phyloP scores from a whole-genome alignment of 768 basidiomycete genomes.

The Royoungia palumana region DNA sequence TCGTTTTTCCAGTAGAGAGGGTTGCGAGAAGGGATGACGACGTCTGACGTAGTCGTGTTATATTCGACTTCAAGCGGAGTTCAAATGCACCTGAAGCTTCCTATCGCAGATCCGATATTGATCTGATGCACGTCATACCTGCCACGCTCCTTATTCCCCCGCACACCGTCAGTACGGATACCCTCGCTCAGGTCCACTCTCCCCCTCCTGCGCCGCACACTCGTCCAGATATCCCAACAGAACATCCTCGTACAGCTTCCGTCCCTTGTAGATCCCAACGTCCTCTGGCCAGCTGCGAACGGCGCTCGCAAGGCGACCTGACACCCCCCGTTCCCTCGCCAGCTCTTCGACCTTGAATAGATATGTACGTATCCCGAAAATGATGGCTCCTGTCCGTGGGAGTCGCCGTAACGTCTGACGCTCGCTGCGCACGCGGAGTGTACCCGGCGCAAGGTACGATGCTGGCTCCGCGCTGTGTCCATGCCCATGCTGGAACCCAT shows the following conservation, averaged over 20 bases:
- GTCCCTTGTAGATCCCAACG: slow-evolving; percentile 37
- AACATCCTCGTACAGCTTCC: slow-evolving; percentile 23
- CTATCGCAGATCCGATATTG: slow-evolving; percentile 35
- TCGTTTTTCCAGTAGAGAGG: slow-evolving; percentile 27
- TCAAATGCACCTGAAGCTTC: slow-evolving; percentile 29
- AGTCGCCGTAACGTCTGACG: slow-evolving; percentile 66
- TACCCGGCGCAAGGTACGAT: slow-evolving; percentile 32
- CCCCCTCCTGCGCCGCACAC: slow-evolving; percentile 6
- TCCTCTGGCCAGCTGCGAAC: slow-evolving; percentile 64
- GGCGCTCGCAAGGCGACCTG: slow-evolving; percentile 60
- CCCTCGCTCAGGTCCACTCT: background rate
- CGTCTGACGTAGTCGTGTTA: slow-evolving; percentile 43
- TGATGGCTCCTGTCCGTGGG: slow-evolving; percentile 57
- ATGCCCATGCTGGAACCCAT: slow-evolving; percentile 35
- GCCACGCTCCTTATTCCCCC: slow-evolving; percentile 19
- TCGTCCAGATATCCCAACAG: slow-evolving; percentile 18
- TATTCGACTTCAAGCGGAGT: slow-evolving; percentile 44
- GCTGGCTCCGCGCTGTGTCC: slow-evolving; percentile 22
- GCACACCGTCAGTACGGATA: slow-evolving; percentile 1
- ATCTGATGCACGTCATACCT: slow-evolving; percentile 35
- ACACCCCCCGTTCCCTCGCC: slow-evolving; percentile 51
- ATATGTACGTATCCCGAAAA: slow-evolving; percentile 72
- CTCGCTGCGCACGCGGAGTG: slow-evolving; percentile 57
- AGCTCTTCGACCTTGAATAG: slow-evolving; percentile 52
- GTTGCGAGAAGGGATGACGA: slow-evolving; percentile 38